These are phyloP conservation scores for Cruciata laevipes DNA, from an alignment of 257 asterid genomes.

Conservation along the genomic window DNA sequence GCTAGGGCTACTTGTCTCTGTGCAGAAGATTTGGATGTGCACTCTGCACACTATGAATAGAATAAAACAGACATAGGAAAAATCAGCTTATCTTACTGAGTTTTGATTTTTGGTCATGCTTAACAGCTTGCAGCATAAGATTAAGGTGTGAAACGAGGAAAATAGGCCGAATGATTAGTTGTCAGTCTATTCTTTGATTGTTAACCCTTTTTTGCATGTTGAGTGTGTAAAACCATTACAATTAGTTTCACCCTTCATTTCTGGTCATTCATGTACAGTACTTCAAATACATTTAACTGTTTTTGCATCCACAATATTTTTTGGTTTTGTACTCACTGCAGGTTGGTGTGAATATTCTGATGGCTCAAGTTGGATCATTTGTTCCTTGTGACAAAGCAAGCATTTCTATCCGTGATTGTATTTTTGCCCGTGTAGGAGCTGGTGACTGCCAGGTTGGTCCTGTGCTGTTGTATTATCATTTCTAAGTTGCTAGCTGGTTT, in stretches of 20 bases:
- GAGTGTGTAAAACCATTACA: not conserved
- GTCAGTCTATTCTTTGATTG: not conserved
- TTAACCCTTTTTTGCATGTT: not conserved
- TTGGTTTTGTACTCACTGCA: conserved; percentile 25
- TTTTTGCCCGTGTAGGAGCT: conserved; percentile 99
- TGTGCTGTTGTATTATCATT: not conserved
- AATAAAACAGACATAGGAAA: not conserved
- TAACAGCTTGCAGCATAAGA: not conserved
- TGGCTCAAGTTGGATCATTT: conserved; percentile 95
- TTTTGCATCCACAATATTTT: conserved; percentile 7
- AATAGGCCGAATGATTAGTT: not conserved
- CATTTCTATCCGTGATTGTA: conserved; percentile 91
- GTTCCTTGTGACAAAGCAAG: conserved; percentile 84
- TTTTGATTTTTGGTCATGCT: conserved; percentile 1
- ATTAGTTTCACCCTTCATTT: not conserved
- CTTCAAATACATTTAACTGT: not conserved
- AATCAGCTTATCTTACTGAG: not conserved
- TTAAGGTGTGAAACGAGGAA: not conserved
- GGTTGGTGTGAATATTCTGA: conserved; percentile 89
- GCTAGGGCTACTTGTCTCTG: not conserved
- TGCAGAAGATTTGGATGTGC: not conserved
- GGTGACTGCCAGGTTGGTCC: conserved; percentile 92
- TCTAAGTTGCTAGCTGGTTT: not conserved
- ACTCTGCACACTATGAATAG: not conserved
- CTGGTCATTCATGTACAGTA: not conserved